phyloP scores from a whole-genome alignment of 2,329 filamentous ascomycete species.

The Claviceps maximensis region DNA sequence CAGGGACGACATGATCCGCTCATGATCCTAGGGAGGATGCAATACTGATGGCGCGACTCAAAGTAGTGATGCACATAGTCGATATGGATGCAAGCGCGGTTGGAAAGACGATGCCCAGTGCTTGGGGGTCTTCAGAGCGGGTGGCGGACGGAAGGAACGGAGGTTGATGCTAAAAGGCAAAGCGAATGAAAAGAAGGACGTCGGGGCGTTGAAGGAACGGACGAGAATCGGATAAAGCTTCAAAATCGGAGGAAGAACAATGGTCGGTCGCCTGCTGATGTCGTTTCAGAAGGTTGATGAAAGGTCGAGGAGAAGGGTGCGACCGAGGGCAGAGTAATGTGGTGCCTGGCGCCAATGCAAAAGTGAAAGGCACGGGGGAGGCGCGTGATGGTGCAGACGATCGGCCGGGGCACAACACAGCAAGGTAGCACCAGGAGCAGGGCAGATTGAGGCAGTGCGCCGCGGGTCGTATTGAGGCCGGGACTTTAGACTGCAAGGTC shows the following conservation, averaged over 20 bases:
- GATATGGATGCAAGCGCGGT: neutral
- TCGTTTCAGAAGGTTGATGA: neutral
- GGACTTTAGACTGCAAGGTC: too few relatives aligned
- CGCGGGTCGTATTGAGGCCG: neutral
- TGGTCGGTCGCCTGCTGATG: neutral
- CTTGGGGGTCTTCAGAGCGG: too few relatives aligned
- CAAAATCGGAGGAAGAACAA: neutral
- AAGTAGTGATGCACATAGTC: constrained; percentile 9
- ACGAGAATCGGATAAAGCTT: neutral
- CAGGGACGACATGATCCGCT: constrained; percentile 13
- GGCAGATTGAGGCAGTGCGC: neutral
- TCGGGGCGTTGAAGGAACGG: neutral
- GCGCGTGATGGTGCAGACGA: neutral
- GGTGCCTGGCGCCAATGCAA: neutral
- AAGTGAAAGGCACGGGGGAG: neutral
- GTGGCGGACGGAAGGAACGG: neutral
- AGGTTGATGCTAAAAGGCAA: neutral
- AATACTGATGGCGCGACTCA: constrained; percentile 13
- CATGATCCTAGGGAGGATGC: constrained; percentile 22
- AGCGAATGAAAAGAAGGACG: neutral
- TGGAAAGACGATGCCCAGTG: neutral
- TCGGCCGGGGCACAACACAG: neutral
- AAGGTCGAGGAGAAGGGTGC: neutral
- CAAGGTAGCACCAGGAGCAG: neutral
- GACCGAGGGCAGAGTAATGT: neutral